phyloP scores from a whole-genome alignment of 2,329 filamentous ascomycete species.

The Domatiomyces globalis region DNA sequence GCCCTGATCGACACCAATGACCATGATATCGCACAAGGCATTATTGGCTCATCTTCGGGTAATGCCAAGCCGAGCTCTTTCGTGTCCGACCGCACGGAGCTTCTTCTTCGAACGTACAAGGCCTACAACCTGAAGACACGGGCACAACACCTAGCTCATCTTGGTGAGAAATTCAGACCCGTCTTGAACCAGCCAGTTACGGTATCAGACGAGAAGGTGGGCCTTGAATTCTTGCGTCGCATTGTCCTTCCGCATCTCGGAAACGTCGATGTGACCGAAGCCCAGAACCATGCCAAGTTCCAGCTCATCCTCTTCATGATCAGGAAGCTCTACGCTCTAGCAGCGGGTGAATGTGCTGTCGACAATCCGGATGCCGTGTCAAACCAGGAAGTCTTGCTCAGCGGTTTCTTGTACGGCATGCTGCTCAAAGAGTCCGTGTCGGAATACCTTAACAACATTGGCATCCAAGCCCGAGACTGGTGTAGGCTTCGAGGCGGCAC shows the following conservation, averaged over 20 bases:
- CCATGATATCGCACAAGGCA: conserved; percentile 84
- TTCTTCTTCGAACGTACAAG: conserved; percentile 87
- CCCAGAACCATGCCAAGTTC: conserved; percentile 84
- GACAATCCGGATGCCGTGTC: conserved; percentile 96
- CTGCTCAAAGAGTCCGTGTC: conserved; percentile 90
- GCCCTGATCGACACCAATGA: conserved; percentile 93
- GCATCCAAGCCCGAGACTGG: conserved; percentile 41
- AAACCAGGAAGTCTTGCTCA: conserved; percentile 87
- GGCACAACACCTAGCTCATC: conserved; percentile 66
- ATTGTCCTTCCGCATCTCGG: conserved; percentile 87
- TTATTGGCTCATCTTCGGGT: conserved; percentile 64
- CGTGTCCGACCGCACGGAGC: conserved; percentile 83
- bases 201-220: conserved; percentile 75
- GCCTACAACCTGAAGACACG: conserved; percentile 71
- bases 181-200: conserved; percentile 74
- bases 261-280: conserved; percentile 66
- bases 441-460: conserved; percentile 64
- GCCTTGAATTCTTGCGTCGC: conserved; percentile 77
- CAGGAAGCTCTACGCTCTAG: conserved; percentile 82
- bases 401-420: conserved; percentile 87
- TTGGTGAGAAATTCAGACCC: conserved; percentile 81
- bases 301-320: conserved; percentile 91
- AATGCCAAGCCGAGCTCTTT: conserved; percentile 78
- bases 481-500: conserved; percentile 35
- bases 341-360: conserved; percentile 78